Base-by-base conservation (phyloP, 768 basidiomycete species). In the Lenzites betulinus region DNA sequence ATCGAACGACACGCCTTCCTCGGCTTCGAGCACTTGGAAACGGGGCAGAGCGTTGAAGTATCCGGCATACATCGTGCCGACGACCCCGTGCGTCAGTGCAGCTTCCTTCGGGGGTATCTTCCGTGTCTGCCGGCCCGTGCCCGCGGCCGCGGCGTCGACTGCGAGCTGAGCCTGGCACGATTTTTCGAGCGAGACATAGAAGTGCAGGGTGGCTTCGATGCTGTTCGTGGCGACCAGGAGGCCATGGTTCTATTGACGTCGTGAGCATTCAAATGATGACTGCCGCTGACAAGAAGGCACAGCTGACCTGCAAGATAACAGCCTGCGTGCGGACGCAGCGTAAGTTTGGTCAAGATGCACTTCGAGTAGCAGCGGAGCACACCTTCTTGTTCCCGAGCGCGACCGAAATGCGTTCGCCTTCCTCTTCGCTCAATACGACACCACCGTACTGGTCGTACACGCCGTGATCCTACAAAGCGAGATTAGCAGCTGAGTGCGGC, bases 21-120 rank as follows among this genome's bases (percentile, higher is more conserved):
- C 67, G 4, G 67, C 67, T 60, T 77, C 77, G 33, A 78, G 63
- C 16, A 76, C 60, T 56, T 73, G 69, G 63, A 78, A 78, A 63
- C 78, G 76, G 38, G 73, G 69, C 42, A 68, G 63, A 9, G 72
- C 77, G 57, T 71, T 73, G 67, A 78, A 77, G 76, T 73, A 77
- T 7, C 77, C 78, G 16, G 67, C 74, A n/a, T 33, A 41, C 52
- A 49, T 48, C 3, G 44, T 60, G 9, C 66, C 64, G 28, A 65
- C 43, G 7, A 58, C 58, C 43, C 56, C 54, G 46, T 52, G 66
- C 26, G 70, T 72, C 30, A 62, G 63, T 22, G 54, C 22, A 1
- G 73, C 73, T 44, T 73, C 67, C 41, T 67, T 63, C 11, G 65
- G 48, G 18, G 54, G 43, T 49, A 75, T 74, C 51, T 68, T 63